Percentiles rank a stretch among this genome's conserved stretches.
These are phyloP conservation scores for Leccinum pallidistipes DNA, from an alignment of 1,284 basidiomycete genomes.

Conservation along the genomic window DNA sequence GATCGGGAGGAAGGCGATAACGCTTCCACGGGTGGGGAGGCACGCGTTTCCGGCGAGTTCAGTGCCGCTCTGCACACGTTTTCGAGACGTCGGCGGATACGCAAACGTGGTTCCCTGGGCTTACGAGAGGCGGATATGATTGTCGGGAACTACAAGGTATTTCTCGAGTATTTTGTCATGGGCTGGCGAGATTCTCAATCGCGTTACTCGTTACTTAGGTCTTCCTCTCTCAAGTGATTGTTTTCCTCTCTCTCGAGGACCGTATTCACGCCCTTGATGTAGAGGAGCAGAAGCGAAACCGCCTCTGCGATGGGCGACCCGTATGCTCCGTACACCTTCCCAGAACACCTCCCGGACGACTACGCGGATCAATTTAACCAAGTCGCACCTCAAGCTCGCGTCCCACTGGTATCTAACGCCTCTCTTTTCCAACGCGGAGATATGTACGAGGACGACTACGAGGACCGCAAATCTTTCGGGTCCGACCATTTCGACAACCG, in stretches of 20 bases:
- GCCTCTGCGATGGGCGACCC: conserved; percentile 71
- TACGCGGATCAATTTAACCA: conserved; percentile 50
- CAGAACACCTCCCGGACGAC: conserved; percentile 38
- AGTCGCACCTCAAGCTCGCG: conserved; percentile 56
- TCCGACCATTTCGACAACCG: conserved; percentile 76
- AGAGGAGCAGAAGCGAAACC: conserved; percentile 78
- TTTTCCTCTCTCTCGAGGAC: conserved; percentile 67
- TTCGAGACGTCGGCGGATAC: too few species aligned
- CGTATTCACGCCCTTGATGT: conserved; percentile 31
- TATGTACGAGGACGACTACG: not conserved
- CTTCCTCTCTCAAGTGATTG: conserved; percentile 82
- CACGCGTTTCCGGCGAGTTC: too few species aligned
- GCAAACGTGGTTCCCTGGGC: conserved; percentile 39
- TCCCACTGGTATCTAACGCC: conserved; percentile 64
- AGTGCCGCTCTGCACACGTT: too few species aligned
- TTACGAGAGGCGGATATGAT: conserved; percentile 77
- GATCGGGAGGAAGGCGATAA: too few species aligned
- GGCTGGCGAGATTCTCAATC: conserved; percentile 2
- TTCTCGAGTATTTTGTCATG: conserved; percentile 29
- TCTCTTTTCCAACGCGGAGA: not conserved
- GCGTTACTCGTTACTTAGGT: conserved; percentile 51
- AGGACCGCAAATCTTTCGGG: conserved; percentile 41
- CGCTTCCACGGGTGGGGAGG: too few species aligned
- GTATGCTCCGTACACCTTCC: conserved; percentile 70
- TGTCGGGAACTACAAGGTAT: conserved; percentile 75